Evolutionary conservation across 2,329 filamentous ascomycete species (phyloP).

Genomic region (Fusarium compactum): DNA sequence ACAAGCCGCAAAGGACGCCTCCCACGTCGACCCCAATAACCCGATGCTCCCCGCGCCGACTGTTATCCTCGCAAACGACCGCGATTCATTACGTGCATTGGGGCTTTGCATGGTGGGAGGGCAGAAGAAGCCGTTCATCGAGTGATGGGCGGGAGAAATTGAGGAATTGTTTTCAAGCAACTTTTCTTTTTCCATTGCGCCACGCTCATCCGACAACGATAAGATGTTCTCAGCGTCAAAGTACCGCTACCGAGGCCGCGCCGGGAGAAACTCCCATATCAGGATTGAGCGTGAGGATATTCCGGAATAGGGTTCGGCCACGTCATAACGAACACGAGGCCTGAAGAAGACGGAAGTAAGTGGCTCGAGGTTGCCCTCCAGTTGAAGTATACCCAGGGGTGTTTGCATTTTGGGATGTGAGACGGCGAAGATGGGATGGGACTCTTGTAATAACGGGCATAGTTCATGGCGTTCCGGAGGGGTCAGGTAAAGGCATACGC

Average conservation of each 20-base stretch:
- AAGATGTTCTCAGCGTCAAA: constrained; percentile 25
- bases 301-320: constrained; percentile 18
- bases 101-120: constrained; percentile 73
- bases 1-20: constrained; percentile 92
- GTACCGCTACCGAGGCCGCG: constrained; percentile 31
- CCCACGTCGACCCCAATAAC: constrained; percentile 86
- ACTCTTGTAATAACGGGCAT: constrained; percentile 40
- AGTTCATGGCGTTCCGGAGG: constrained; percentile 45
- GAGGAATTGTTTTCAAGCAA: constrained; percentile 31
- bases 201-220: constrained; percentile 21
- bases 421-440: constrained; percentile 33
- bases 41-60: constrained; percentile 90
- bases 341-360: constrained; percentile 9
- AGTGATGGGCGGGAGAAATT: constrained; percentile 54
- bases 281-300: constrained; percentile 22
- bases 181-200: constrained; percentile 23
- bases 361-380: constrained; percentile 19
- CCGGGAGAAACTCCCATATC: constrained; percentile 36
- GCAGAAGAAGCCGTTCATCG: constrained; percentile 74
- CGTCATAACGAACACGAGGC: constrained; percentile 5
- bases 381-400: constrained; percentile 45
- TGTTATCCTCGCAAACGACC: constrained; percentile 84
- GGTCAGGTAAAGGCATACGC: constrained; percentile 24
- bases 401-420: constrained; percentile 43
- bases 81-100: constrained; percentile 69